phyloP scores from a whole-genome alignment of 805 yeast species.

The Hanseniaspora hatyaiensis region DNA sequence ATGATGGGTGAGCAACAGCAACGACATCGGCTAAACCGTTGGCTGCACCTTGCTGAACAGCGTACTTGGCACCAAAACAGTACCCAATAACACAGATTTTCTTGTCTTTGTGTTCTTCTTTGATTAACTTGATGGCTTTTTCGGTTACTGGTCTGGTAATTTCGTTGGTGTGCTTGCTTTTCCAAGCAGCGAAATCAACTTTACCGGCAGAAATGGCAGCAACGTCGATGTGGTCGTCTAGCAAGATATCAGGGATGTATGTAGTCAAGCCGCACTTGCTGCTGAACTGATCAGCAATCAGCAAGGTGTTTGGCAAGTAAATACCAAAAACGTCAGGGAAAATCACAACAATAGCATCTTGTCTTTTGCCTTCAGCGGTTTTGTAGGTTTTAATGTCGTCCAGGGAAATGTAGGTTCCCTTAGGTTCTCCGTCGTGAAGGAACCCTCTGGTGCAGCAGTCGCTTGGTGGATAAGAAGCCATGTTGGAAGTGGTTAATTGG shows the following conservation, averaged over 20 bases:
- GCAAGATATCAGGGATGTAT: constrained; percentile 63
- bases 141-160: constrained; percentile 39
- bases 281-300: constrained; percentile 60
- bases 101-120: constrained; percentile 35
- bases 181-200: constrained; percentile 37
- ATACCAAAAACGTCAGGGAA: constrained; percentile 63
- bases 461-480: constrained; percentile 45
- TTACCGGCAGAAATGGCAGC: constrained; percentile 19
- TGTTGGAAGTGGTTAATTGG: constrained; percentile 16
- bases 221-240: constrained; percentile 35
- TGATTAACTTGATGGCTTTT: constrained; percentile 37
- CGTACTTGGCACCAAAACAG: constrained; percentile 75
- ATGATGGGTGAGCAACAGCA: constrained; percentile 79
- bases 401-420: constrained; percentile 34
- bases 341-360: constrained; percentile 45
- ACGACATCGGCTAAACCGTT: constrained; percentile 41
- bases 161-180: constrained; percentile 40
- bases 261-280: constrained; percentile 46
- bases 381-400: constrained; percentile 39
- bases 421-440: constrained; percentile 42
- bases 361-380: constrained; percentile 19
- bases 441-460: constrained; percentile 36
- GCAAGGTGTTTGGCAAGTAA: constrained; percentile 42
- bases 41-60: constrained; percentile 37
- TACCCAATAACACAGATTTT: constrained; percentile 57